Conservation (phyloP, 2,329 filamentous ascomycete species). For the Penicillium sp. region DNA sequence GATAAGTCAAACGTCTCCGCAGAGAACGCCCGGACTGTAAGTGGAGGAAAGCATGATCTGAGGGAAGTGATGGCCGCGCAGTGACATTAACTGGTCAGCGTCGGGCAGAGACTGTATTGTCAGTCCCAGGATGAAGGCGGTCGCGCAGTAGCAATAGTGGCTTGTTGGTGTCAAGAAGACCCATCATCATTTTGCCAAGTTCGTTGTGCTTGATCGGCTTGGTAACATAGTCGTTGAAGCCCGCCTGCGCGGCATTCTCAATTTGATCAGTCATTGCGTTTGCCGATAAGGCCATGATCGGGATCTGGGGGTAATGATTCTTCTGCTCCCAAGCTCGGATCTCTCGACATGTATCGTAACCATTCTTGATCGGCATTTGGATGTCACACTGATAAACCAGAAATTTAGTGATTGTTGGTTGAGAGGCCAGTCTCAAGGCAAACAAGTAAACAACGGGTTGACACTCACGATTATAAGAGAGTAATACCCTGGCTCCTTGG, state of each 20-base stretch:
- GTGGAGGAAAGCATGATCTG: slow-evolving; percentile 4
- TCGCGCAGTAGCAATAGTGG: slow-evolving; percentile 49
- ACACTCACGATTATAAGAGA: slow-evolving; percentile 54
- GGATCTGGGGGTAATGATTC: slow-evolving; percentile 51
- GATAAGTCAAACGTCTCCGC: not conserved
- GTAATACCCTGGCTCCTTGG: slow-evolving; percentile 52
- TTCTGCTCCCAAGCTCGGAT: slow-evolving; percentile 52
- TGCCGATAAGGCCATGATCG: slow-evolving; percentile 55
- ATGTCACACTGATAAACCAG: slow-evolving; percentile 48
- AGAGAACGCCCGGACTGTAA: not conserved
- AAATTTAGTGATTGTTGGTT: slow-evolving; percentile 7
- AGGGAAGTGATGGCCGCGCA: not conserved
- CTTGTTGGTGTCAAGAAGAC: slow-evolving; percentile 47
- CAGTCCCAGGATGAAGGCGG: slow-evolving; percentile 33
- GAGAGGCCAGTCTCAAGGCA: not conserved
- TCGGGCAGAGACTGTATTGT: slow-evolving; percentile 16
- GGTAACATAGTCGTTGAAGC: slow-evolving; percentile 56
- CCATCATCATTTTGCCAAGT: slow-evolving; percentile 56
- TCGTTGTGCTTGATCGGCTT: slow-evolving; percentile 56
- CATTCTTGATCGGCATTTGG: slow-evolving; percentile 56
- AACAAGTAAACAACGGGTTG: not conserved
- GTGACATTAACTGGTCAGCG: slow-evolving; percentile 9
- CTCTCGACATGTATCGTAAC: slow-evolving; percentile 53
- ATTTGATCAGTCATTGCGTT: slow-evolving; percentile 57
- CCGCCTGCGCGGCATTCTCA: slow-evolving; percentile 50